Evolutionary conservation across 257 asterid species (phyloP).

Genomic region (Cynanchum wilfordii): DNA sequence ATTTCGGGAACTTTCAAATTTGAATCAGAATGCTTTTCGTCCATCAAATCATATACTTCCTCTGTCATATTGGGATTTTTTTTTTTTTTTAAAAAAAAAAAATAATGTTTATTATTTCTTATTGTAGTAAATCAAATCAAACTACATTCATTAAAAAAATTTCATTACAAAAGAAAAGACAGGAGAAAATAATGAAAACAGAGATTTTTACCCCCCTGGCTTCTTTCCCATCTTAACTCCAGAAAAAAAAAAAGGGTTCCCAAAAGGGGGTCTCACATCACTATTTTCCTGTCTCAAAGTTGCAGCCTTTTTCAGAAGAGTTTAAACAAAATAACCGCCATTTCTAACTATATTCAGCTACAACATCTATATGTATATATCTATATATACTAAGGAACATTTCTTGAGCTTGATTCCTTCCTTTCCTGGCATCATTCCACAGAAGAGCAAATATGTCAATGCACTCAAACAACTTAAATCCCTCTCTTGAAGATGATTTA

Average conservation of each 20-base stretch:
- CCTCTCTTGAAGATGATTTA: background rate
- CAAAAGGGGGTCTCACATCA: background rate
- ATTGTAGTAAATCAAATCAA: too few species aligned
- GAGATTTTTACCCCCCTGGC: too few species aligned
- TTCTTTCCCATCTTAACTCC: too few species aligned
- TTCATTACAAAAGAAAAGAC: too few species aligned
- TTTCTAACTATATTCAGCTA: background rate
- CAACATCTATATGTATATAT: background rate
- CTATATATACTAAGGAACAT: background rate
- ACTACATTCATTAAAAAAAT: too few species aligned
- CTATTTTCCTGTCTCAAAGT: background rate
- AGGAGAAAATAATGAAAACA: too few species aligned
- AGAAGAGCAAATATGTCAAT: background rate
- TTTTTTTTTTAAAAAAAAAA: too few species aligned
- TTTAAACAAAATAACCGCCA: background rate
- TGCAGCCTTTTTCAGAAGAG: background rate
- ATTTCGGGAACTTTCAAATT: background rate
- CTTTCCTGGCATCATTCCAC: background rate
- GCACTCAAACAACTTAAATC: background rate
- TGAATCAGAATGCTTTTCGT: constrained; percentile 2
- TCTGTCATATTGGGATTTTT: too few species aligned
- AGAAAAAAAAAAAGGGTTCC: too few species aligned
- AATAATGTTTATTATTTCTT: too few species aligned
- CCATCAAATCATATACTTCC: too few species aligned
- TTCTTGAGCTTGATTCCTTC: background rate